Evolutionary conservation across 192 early-diverging fungal genomes (phyloP).

Genomic region (Hyaloraphidium curvatum): DNA sequence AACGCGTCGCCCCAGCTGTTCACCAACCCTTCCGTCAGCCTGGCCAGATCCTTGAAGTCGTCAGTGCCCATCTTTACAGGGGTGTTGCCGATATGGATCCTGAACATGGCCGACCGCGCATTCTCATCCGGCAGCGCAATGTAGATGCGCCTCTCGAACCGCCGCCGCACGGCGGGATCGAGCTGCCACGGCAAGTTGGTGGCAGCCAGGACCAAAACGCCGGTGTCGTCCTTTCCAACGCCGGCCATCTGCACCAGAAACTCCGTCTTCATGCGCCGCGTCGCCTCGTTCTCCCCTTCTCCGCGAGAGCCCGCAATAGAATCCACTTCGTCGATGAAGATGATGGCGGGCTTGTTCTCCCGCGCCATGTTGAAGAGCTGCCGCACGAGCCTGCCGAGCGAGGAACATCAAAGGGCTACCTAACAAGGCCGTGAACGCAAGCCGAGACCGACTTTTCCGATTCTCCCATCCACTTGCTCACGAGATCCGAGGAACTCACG

Average conservation of each 20-base stretch:
- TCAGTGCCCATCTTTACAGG: slow-evolving; percentile 52
- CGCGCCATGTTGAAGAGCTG: slow-evolving; percentile 36
- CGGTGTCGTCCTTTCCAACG: slow-evolving; percentile 84
- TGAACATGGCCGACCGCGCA: slow-evolving; percentile 79
- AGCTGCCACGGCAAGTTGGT: slow-evolving; percentile 96
- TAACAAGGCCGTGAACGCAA: background rate
- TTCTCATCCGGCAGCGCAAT: slow-evolving; percentile 84
- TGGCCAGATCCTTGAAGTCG: slow-evolving; percentile 58
- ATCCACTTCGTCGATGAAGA: slow-evolving; percentile 98
- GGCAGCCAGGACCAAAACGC: slow-evolving; percentile 87
- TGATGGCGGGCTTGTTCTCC: slow-evolving; percentile 84
- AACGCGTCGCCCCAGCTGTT: background rate
- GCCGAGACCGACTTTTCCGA: slow-evolving; percentile 38
- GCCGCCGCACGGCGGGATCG: slow-evolving; percentile 77
- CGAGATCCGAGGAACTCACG: background rate
- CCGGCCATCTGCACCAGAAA: slow-evolving; percentile 93
- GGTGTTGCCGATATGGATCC: slow-evolving; percentile 80
- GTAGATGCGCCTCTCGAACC: slow-evolving; percentile 97
- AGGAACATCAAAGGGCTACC: background rate
- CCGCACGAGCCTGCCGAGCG: slow-evolving; percentile 26
- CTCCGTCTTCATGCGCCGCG: slow-evolving; percentile 89
- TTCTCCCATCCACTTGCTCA: slow-evolving; percentile 4
- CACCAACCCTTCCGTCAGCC: slow-evolving; percentile 58
- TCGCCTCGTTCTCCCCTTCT: slow-evolving; percentile 87
- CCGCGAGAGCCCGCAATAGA: slow-evolving; percentile 82